Evolutionary conservation across 371 early-diverging fungal species (phyloP), one percentile per base, ranked within the genome.

Genomic region (Quaeritorhiza haematococci): DNA sequence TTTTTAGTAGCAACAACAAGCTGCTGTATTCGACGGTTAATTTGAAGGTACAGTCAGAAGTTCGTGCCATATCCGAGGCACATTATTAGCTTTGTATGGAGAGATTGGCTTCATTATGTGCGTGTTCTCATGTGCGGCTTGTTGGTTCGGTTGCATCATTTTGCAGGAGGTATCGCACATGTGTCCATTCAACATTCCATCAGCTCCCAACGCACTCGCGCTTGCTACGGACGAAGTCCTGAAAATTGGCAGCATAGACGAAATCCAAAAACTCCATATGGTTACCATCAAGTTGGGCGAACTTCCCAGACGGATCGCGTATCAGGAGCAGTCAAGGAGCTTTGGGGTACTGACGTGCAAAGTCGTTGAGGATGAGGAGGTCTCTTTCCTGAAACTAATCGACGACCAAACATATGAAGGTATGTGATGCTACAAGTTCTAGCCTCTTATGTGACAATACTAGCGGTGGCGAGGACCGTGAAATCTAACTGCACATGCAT

Each of bases 1-100:
- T 96, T 24, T 75, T 76, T 53, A 49, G 56, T 21, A 79, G 78
- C 52, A 75, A 78, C 53, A 68, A 76, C 13, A 84, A 82, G 58
- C 75, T 93, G 7, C 54, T 82, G 33, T 93, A 83, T 60, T 87
- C 90, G 7, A 84, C 82, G 38, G 88, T 94, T 43, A 91, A 93
- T 64, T 59, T 86, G 13, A 83, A 81, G 72, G 86, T 83, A 64
- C 28, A 49, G 41, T 3, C 33, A 1, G 30, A 54, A n/a, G 21
- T 34, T 35, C 5, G n/a, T n/a, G 26, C 26, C 26, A 15, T 49
- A 41, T 30, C 49, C 47, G 49, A 38, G 29, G 10, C 49, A 23
- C 28, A 28, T 65, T 10, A 44, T 30, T 45, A 10, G 5, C 21
- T 38, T n/a, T n/a, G n/a, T n/a, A n/a, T n/a, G n/a, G n/a, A n/a